phyloP scores from a whole-genome alignment of 345 rosid species.

The Salix arbutifolia region DNA sequence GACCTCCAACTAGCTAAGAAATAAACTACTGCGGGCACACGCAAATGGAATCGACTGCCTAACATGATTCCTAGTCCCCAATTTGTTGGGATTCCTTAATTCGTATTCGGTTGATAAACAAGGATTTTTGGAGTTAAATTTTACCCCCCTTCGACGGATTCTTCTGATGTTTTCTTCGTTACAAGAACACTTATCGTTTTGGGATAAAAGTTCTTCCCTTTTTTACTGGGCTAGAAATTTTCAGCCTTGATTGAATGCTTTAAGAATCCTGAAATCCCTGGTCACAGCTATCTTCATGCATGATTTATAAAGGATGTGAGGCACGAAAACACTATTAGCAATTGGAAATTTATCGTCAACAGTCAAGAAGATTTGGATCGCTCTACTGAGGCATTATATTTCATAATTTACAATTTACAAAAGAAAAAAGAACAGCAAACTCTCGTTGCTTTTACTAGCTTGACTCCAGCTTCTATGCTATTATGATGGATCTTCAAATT shows the following conservation, averaged over 20 bases:
- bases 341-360: too few species aligned
- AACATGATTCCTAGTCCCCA: slow-evolving; percentile 16
- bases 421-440: too few species aligned
- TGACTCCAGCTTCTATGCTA: too few species aligned
- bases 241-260: slow-evolving; percentile 13
- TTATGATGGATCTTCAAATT: too few species aligned
- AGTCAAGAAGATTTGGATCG: too few species aligned
- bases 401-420: too few species aligned
- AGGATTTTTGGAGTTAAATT: not conserved
- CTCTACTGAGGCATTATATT: too few species aligned
- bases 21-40: not conserved
- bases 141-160: not conserved
- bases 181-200: not conserved
- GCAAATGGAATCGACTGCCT: slow-evolving; percentile 14
- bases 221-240: slow-evolving; percentile 5
- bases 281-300: too few species aligned
- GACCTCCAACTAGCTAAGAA: slow-evolving; percentile 26
- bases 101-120: slow-evolving; percentile 4
- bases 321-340: too few species aligned
- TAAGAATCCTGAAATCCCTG: slow-evolving; percentile 9
- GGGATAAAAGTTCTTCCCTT: not conserved
- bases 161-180: not conserved
- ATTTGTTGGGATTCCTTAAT: slow-evolving; percentile 31
- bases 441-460: too few species aligned
- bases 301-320: not conserved